Base-by-base conservation (phyloP, 1,139 yeast genomes). In the Geotrichum armillariae region DNA sequence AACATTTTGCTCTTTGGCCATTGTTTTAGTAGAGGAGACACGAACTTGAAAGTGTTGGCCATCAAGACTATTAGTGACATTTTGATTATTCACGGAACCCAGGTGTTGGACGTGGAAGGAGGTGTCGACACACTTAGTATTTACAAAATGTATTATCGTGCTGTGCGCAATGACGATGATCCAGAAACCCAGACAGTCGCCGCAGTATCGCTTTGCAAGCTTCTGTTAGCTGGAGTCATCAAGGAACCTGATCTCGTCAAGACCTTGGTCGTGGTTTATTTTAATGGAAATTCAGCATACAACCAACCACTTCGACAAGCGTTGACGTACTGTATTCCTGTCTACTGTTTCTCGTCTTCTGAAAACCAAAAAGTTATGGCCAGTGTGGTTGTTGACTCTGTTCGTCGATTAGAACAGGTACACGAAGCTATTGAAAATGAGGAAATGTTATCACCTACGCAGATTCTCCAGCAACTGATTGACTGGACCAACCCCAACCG, bases 251-350 rank as follows among this genome's bases (percentile, higher is more conserved):
- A 83, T 50, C 68, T 90, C 29, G 78, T 90, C 56, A 91, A 85
- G 64, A 79, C 87, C 0, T 72, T 90, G 52, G 70, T 91, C 4
- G 68, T 87, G 47, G 78, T 86, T 1, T 91, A 89, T 61, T 90
- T 88, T 67, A 83, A 85, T 52, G 89, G 91, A 0, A 66, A 72
- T 2, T 83, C 85, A 45, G 68, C 78, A 4, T 68, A 72, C 12
- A 89, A 90, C 59, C 83, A 80, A 53, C 80, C 82, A 16, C 72
- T 91, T 56, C 77, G 84, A 50, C 98, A 93, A 67, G 85, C 88
- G 1, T 78, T 91, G 53, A 82, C 95, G 9, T 90, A 88, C 64
- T 90, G 96, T 63, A 75, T 93, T 34, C 98, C 98, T 0, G 96
- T 88, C 0, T 90, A 88, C 64, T 85, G 95, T 32, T 87, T 81